phyloP scores from a whole-genome alignment of 2,329 filamentous ascomycete species.

The Simplicillium sp. region DNA sequence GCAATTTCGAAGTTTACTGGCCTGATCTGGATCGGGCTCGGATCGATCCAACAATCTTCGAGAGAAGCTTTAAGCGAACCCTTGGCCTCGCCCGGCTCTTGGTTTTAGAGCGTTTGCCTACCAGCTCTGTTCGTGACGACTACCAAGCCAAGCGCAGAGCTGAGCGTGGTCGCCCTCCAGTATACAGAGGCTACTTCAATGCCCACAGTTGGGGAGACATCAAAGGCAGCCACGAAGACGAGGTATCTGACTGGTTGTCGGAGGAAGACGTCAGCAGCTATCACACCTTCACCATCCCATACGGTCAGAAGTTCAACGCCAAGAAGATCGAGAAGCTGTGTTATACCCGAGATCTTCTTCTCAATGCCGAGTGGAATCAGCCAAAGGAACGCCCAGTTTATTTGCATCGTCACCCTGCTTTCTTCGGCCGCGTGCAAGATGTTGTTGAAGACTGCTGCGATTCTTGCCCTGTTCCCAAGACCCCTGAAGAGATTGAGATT shows the following conservation, averaged over 20 bases:
- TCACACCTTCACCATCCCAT: constrained; percentile 65
- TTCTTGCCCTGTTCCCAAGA: constrained; percentile 60
- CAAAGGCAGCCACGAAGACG: constrained; percentile 69
- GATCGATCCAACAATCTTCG: constrained; percentile 79
- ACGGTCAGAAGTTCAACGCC: constrained; percentile 51
- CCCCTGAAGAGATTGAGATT: constrained; percentile 61
- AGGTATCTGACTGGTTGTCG: constrained; percentile 75
- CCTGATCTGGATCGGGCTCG: constrained; percentile 62
- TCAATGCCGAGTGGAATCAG: constrained; percentile 84
- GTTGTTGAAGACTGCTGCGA: constrained; percentile 77
- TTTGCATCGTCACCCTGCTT: constrained; percentile 75
- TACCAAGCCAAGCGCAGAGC: constrained; percentile 61
- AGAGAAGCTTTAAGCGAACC: constrained; percentile 67
- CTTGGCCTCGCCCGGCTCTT: constrained; percentile 70
- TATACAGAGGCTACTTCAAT: constrained; percentile 28
- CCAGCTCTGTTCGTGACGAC: constrained; percentile 52
- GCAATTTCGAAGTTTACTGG: constrained; percentile 81
- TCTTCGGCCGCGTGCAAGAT: constrained; percentile 69
- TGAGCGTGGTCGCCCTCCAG: constrained; percentile 60
- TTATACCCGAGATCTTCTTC: constrained; percentile 70
- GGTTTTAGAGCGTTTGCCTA: constrained; percentile 71
- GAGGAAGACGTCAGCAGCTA: constrained; percentile 72
- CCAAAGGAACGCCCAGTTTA: constrained; percentile 65
- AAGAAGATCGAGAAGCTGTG: constrained; percentile 73
- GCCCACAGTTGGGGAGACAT: constrained; percentile 54